A percentile compares a stretch with the other conserved stretches of the same genome.
Conservation (phyloP, 805 yeast species). For the Ogataea saltuana region DNA sequence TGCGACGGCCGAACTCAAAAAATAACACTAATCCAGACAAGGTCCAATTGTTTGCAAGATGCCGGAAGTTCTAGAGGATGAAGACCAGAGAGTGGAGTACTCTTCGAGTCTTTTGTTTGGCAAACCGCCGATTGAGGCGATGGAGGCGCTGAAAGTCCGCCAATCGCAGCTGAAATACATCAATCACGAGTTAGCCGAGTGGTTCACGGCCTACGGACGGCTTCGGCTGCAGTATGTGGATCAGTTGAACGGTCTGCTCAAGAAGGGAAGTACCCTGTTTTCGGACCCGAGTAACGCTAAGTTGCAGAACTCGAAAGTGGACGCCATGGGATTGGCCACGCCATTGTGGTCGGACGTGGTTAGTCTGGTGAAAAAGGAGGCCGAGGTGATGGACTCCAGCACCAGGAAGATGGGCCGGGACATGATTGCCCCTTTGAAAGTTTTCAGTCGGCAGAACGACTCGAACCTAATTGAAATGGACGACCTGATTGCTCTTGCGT, state of each 20-base stretch:
- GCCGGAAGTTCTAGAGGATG: conserved; percentile 15
- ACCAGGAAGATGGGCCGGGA: conserved; percentile 56
- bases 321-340: conserved; percentile 46
- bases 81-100: conserved; percentile 34
- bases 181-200: conserved; percentile 60
- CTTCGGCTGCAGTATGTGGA: conserved; percentile 48
- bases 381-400: conserved; percentile 44
- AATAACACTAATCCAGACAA: too few species aligned
- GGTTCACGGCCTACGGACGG: conserved; percentile 56
- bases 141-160: conserved; percentile 59
- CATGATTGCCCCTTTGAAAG: conserved; percentile 53
- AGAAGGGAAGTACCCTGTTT: conserved; percentile 38
- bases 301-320: conserved; percentile 49
- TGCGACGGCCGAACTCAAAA: too few species aligned
- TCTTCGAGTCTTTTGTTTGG: conserved; percentile 37
- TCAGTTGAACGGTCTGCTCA: conserved; percentile 44
- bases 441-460: conserved; percentile 54
- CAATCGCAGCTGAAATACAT: conserved; percentile 53
- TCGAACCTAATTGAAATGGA: conserved; percentile 43
- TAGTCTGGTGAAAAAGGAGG: conserved; percentile 45
- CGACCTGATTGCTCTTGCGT: conserved; percentile 34
- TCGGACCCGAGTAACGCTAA: conserved; percentile 39
- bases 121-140: conserved; percentile 57
- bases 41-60: conserved; percentile 4
- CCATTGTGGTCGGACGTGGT: conserved; percentile 48